Conservation (phyloP, 1,284 basidiomycete species). For the Sphagnurus paluster region DNA sequence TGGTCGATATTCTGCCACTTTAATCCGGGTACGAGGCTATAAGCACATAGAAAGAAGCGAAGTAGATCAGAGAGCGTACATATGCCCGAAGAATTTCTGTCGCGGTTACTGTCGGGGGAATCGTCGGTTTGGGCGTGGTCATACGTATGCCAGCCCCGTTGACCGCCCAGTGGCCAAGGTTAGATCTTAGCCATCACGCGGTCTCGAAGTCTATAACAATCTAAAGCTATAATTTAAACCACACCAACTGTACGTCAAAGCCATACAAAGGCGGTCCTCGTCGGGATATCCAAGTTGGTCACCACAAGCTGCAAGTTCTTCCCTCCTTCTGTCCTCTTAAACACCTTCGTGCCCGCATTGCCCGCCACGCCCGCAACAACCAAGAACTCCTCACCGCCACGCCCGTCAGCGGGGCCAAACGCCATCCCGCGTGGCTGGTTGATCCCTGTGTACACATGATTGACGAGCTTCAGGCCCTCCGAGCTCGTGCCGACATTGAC, state of each 20-base stretch:
- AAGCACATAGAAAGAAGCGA: too few species aligned
- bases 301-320: conserved; percentile 51
- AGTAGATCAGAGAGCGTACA: too few species aligned
- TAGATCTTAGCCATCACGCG: too few species aligned
- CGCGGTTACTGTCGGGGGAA: background rate
- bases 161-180: too few species aligned
- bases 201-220: too few species aligned
- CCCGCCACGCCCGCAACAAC: conserved; percentile 54
- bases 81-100: background rate
- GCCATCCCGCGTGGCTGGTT: conserved; percentile 65
- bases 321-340: conserved; percentile 54
- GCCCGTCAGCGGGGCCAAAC: conserved; percentile 41
- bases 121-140: too few species aligned
- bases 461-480: conserved; percentile 36
- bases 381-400: conserved; percentile 53
- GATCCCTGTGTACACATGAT: conserved; percentile 53
- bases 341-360: conserved; percentile 54
- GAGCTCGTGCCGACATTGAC: conserved; percentile 32
- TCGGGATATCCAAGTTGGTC: conserved; percentile 50
- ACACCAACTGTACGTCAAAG: too few species aligned
- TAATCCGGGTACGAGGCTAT: too few species aligned
- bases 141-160: too few species aligned
- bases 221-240: too few species aligned
- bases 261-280: conserved; percentile 54
- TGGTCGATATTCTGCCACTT: background rate